A percentile compares a stretch with the other conserved stretches of the same genome.
These are phyloP conservation scores for Podila minutissima DNA, from an alignment of 192 early-diverging fungal genomes.

Conservation along the genomic window DNA sequence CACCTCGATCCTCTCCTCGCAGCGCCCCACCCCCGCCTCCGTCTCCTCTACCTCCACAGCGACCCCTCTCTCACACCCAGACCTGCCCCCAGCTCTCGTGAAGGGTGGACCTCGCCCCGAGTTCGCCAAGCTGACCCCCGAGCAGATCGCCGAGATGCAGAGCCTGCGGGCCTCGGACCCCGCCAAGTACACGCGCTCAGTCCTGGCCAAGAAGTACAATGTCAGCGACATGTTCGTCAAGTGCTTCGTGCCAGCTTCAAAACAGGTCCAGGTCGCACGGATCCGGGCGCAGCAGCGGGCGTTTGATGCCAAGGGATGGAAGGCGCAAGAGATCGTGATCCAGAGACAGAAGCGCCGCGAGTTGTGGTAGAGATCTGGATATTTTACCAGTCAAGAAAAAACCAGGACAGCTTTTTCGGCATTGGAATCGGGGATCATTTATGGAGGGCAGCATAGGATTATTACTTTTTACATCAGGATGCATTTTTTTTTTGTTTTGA, in stretches of 20 bases:
- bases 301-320: slow-evolving; percentile 47
- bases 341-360: slow-evolving; percentile 52
- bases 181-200: slow-evolving; percentile 41
- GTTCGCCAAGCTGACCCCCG: slow-evolving; percentile 31
- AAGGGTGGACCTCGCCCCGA: slow-evolving; percentile 18
- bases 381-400: not conserved
- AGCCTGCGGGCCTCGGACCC: slow-evolving; percentile 34
- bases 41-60: slow-evolving; percentile 28
- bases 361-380: slow-evolving; percentile 22
- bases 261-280: slow-evolving; percentile 38
- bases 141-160: slow-evolving; percentile 45
- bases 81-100: slow-evolving; percentile 33
- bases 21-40: slow-evolving; percentile 35
- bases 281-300: slow-evolving; percentile 35
- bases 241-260: slow-evolving; percentile 42
- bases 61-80: slow-evolving; percentile 36
- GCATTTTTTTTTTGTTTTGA: too few species aligned
- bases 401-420: not conserved
- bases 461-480: too few species aligned
- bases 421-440: too few species aligned
- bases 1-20: slow-evolving; percentile 46
- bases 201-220: slow-evolving; percentile 48
- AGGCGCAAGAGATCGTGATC: slow-evolving; percentile 35
- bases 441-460: too few species aligned
- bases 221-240: slow-evolving; percentile 51